phyloP scores from a whole-genome alignment of 768 basidiomycete species.

The Hydnomerulius pinastri region DNA sequence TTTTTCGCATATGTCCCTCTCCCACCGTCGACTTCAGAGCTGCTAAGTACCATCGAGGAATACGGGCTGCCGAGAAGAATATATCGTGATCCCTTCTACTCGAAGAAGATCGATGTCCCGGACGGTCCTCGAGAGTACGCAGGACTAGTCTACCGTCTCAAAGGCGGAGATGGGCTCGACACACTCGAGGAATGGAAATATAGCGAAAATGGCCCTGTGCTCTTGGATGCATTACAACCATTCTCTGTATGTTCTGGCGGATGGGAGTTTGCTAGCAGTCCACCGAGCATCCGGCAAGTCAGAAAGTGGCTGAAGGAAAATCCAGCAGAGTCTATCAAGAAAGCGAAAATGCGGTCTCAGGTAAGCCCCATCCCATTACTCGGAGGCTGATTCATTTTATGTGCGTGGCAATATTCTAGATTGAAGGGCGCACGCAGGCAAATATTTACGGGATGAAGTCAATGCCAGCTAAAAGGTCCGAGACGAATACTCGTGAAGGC shows the following conservation, averaged over 20 bases:
- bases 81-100: slow-evolving; percentile 83
- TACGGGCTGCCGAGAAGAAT: slow-evolving; percentile 57
- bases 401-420: slow-evolving; percentile 40
- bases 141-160: slow-evolving; percentile 72
- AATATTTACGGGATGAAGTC: slow-evolving; percentile 70
- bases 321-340: slow-evolving; percentile 14
- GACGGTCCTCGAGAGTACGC: slow-evolving; percentile 73
- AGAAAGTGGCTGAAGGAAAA: slow-evolving; percentile 52
- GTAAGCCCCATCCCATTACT: slow-evolving; percentile 30
- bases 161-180: slow-evolving; percentile 59
- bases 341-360: slow-evolving; percentile 48
- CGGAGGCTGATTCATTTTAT: neutral
- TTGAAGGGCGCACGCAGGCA: slow-evolving; percentile 75
- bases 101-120: slow-evolving; percentile 68
- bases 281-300: slow-evolving; percentile 61
- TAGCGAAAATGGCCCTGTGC: slow-evolving; percentile 5
- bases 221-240: neutral
- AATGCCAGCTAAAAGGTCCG: slow-evolving; percentile 46
- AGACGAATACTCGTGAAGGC: slow-evolving; percentile 51
- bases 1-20: slow-evolving; percentile 46
- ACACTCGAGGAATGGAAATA: slow-evolving; percentile 63
- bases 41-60: slow-evolving; percentile 45
- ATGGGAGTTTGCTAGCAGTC: slow-evolving; percentile 80
- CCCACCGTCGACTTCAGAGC: slow-evolving; percentile 53
- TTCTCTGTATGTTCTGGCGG: slow-evolving; percentile 45